phyloP scores from a whole-genome alignment of 2,329 filamentous ascomycete species.

The Neofusicoccum laricinum region DNA sequence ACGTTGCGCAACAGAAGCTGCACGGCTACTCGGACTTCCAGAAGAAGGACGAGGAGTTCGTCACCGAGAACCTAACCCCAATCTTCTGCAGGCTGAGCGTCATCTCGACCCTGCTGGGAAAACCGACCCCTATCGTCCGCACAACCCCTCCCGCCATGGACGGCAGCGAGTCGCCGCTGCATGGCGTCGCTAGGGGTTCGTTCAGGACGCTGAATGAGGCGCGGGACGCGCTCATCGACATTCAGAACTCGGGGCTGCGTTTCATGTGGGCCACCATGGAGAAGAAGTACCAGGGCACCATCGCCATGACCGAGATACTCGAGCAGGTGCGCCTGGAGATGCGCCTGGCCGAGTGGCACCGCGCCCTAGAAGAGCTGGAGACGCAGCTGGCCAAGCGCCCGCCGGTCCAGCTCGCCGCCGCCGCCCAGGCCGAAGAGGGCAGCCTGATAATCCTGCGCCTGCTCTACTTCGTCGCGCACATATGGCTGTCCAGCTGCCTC shows the following conservation, averaged over 20 bases:
- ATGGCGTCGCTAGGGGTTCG: background rate
- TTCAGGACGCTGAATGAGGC: conserved; percentile 3
- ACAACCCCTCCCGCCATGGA: background rate
- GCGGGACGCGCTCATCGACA: conserved; percentile 1
- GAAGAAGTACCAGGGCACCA: conserved; percentile 7
- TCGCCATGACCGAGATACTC: conserved; percentile 7
- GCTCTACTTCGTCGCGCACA: conserved; percentile 6
- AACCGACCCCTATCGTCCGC: background rate
- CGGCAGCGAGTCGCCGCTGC: background rate
- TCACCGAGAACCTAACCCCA: conserved; percentile 3
- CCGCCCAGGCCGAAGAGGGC: background rate
- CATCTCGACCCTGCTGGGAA: background rate
- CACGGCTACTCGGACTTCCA: background rate
- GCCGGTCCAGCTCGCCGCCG: background rate
- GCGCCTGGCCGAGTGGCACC: background rate
- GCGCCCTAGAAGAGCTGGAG: background rate
- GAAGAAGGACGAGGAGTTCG: background rate
- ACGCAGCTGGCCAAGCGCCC: background rate
- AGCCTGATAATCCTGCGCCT: conserved; percentile 1
- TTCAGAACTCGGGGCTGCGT: conserved; percentile 1
- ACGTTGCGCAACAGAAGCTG: background rate
- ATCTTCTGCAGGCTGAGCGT: conserved; percentile 4
- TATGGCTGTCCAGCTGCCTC: conserved; percentile 8
- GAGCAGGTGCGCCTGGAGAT: conserved; percentile 6
- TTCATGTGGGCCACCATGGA: conserved; percentile 13